phyloP scores from a whole-genome alignment of 2,329 filamentous ascomycete species.

The Ceratocystis albifundus region DNA sequence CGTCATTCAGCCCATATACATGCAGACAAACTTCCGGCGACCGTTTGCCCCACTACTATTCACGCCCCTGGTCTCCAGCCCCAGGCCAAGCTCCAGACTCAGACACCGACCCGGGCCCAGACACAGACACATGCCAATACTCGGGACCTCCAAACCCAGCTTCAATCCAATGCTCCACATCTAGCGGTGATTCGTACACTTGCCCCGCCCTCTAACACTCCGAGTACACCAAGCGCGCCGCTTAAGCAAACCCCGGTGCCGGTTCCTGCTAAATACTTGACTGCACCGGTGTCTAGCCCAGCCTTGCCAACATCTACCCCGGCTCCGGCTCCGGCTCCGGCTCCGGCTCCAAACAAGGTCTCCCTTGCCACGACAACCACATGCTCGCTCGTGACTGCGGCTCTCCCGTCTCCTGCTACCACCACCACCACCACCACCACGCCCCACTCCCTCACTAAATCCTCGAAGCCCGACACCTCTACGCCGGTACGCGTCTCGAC shows the following conservation, averaged over 20 bases:
- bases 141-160: too few relatives aligned
- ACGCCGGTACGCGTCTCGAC: conserved; percentile 4
- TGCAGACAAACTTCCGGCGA: neutral
- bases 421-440: neutral
- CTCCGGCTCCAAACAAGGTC: neutral
- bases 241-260: conserved; percentile 37
- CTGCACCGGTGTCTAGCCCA: conserved; percentile 13
- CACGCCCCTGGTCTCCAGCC: neutral
- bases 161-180: neutral
- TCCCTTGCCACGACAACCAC: too few relatives aligned
- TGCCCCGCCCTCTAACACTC: neutral
- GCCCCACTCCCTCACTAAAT: neutral
- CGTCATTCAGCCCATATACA: neutral
- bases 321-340: conserved; percentile 16
- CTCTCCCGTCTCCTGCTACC: neutral
- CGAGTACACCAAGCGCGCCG: neutral
- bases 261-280: conserved; percentile 33
- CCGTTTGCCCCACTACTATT: neutral
- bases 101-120: neutral
- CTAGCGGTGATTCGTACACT: neutral
- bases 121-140: too few relatives aligned
- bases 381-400: neutral
- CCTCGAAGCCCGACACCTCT: neutral
- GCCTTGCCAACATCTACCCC: conserved; percentile 16
- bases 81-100: neutral